Percentiles rank a stretch among this genome's conserved stretches.
These are phyloP conservation scores for Candida tropicalis DNA, from an alignment of 1,139 yeast species.

Conservation along the genomic window DNA sequence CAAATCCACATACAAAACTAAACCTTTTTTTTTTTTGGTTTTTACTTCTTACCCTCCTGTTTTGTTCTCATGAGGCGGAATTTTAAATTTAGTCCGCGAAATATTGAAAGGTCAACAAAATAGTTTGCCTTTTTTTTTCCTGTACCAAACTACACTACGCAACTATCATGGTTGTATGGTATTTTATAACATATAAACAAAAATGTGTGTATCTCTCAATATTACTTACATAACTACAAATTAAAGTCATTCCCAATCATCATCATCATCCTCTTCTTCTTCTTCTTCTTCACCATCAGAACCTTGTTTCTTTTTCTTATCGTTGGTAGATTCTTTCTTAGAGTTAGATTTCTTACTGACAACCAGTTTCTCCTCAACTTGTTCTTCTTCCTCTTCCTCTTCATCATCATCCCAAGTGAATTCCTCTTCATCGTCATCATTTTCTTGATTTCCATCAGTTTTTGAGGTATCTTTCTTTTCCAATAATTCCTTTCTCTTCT, in stretches of 20 bases:
- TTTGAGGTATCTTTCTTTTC: conserved; percentile 32
- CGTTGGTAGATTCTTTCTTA: conserved; percentile 2
- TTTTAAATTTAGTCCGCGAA: too few species aligned
- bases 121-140: not conserved
- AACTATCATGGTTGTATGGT: not conserved
- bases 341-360: conserved; percentile 1
- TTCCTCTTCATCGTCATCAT: conserved; percentile 50
- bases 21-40: not conserved
- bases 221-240: not conserved
- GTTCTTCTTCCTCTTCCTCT: conserved; percentile 46
- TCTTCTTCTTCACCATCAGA: conserved; percentile 28
- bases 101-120: not conserved
- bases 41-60: not conserved
- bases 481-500: conserved; percentile 64
- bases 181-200: too few species aligned
- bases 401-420: conserved; percentile 66
- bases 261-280: too few species aligned
- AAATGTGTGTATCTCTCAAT: too few species aligned
- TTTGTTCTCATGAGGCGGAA: too few species aligned
- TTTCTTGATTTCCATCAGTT: conserved; percentile 35
- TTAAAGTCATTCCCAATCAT: conserved; percentile 50
- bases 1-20: not conserved
- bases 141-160: not conserved
- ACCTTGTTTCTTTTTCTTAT: conserved; percentile 1
- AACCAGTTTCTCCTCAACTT: conserved; percentile 31